phyloP scores from a whole-genome alignment of 1,284 basidiomycete genomes.

The Polyporus tsugae region DNA sequence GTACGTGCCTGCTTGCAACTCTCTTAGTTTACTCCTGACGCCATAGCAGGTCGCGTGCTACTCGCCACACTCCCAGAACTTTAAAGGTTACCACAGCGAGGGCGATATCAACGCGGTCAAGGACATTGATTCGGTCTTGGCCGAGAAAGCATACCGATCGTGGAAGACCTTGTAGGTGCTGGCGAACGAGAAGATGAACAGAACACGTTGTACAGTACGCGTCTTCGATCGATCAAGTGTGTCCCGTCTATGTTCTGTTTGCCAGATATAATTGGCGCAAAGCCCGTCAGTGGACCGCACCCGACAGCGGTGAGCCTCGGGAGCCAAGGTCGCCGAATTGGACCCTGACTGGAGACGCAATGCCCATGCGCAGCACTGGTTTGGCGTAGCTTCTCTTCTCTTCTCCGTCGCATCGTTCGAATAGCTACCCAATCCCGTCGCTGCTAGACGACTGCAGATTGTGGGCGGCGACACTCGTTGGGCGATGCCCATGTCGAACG shows the following conservation, averaged over 20 bases:
- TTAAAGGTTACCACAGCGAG: neutral
- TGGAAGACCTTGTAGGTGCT: slow-evolving; percentile 10
- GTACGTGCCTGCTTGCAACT: neutral
- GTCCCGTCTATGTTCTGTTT: neutral
- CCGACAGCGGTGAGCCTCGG: neutral
- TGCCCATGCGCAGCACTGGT: neutral
- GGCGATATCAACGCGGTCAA: neutral
- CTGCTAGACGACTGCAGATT: neutral
- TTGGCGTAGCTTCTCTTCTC: slow-evolving; percentile 1
- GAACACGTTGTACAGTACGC: slow-evolving; percentile 11
- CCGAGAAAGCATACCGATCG: neutral
- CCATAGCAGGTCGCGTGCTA: neutral
- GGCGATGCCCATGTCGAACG: neutral
- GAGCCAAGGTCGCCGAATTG: neutral
- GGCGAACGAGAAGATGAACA: neutral
- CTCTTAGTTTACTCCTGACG: neutral
- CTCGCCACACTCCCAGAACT: neutral
- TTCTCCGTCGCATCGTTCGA: neutral
- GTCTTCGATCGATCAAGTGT: slow-evolving; percentile 1
- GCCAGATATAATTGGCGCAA: neutral
- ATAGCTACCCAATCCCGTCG: neutral
- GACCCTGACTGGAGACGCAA: neutral
- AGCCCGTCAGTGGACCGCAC: neutral
- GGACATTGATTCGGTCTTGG: neutral
- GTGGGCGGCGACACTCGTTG: neutral